These are phyloP conservation scores for Stentor coeruleus DNA, from an alignment of 73 alveolate genomes.

Conservation along the genomic window DNA sequence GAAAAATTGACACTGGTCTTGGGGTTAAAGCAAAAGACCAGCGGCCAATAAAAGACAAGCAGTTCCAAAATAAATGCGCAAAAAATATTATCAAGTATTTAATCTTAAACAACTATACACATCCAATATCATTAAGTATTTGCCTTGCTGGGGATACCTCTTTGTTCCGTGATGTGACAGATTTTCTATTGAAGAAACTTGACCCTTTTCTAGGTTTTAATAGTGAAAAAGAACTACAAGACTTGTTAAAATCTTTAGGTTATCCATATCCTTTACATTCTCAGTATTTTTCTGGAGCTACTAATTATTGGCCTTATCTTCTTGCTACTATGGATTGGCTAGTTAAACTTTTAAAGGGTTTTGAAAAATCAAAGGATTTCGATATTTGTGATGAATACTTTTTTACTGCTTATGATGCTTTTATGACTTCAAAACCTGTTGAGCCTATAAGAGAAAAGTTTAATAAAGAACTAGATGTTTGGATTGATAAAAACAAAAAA, in stretches of 20 bases:
- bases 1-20: not conserved
- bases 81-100: not conserved
- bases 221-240: slow-evolving; percentile 14
- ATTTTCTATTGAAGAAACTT: not conserved
- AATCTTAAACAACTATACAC: not conserved
- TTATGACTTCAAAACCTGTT: not conserved
- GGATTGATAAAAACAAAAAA: not conserved
- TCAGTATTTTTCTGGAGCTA: not conserved
- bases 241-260: not conserved
- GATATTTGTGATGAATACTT: no score
- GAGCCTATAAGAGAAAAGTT: not conserved
- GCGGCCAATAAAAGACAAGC: slow-evolving; percentile 22
- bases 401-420: not conserved
- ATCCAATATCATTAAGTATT: not conserved
- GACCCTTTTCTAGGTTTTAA: not conserved
- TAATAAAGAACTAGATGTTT: not conserved
- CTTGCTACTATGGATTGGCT: not conserved
- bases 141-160: not conserved
- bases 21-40: not conserved
- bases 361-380: not conserved
- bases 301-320: slow-evolving; percentile 1
- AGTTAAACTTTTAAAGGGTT: not conserved
- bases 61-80: not conserved
- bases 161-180: not conserved
- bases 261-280: not conserved